Base-by-base conservation (phyloP, 345 rosid species). In the Salix caprea region DNA sequence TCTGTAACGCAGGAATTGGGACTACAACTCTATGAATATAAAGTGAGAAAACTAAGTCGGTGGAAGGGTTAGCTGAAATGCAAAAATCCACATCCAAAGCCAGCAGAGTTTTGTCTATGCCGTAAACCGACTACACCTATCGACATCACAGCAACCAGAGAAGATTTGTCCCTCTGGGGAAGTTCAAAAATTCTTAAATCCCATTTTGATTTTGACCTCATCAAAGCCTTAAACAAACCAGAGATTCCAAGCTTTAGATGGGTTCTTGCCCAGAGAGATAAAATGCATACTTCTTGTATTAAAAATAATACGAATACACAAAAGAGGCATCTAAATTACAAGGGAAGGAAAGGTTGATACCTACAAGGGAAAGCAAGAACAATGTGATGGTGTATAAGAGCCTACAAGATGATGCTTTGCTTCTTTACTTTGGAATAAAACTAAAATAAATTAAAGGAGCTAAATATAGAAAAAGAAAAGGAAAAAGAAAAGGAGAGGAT, bases 351-450 rank as follows among this genome's bases (percentile, higher is more conserved):
- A 88, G 85, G 66, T 67, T 69, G 83, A 85, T 64, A 54, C 90
- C 85, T 86, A 80, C 89, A 82, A 83, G 85, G 83, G 76, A 90
- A 90, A 88, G 88, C 85, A 82, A 85, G 79, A 58, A 74, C 71
- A 80, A 72, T 73, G 79, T 36, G 77, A 76, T 65, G 84, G 76
- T 65, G 81, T 77, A 80, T 6, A 70, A 75, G 80, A 77, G 69
- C 64, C 65, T 42, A 58, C 19, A 56, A 68, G 79, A 73, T 84
- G 87, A 89, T 89, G 82, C 92, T 83, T 87, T 88, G 89, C 88
- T 87, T 90, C 76, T 73, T 69, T 79, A 83, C 72, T 82, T 79
- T 79, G 77, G 23, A 82, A 42, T 76, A 80, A 44, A 81, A 79
- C 69, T 40, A 80, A 69, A 69, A 34, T 34, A 34, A 34, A 34